These are phyloP conservation scores for Zygnema circumcarinatum DNA, from an alignment of 139 green algal genomes.

Conservation along the genomic window DNA sequence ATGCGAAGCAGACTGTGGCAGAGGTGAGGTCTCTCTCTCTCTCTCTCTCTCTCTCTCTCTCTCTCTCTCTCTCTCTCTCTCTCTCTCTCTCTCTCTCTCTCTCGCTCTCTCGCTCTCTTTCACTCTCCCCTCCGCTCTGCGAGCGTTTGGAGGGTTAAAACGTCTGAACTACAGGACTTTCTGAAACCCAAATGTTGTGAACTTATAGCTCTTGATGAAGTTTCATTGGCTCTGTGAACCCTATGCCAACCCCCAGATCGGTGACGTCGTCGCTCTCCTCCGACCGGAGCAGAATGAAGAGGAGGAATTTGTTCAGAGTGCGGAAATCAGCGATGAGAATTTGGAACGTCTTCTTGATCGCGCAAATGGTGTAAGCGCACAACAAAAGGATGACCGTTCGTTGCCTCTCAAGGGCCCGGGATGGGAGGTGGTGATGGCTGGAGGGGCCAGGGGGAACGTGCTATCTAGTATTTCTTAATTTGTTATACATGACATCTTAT, in stretches of 20 bases:
- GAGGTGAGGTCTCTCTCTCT: no score
- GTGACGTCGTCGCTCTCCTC: slow-evolving; percentile 8
- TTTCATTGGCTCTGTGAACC: no score
- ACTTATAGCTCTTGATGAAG: no score
- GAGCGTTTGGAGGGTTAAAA: no score
- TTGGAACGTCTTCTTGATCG: slow-evolving; percentile 16
- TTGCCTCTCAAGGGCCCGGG: slow-evolving; percentile 5
- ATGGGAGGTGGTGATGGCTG: neutral
- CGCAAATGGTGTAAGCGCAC: neutral
- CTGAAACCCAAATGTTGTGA: no score
- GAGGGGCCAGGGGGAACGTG: neutral
- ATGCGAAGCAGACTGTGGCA: neutral
- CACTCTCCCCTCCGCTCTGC: no score
- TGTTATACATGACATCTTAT: neutral
- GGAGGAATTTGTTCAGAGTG: slow-evolving; percentile 11
- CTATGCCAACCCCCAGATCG: no score
- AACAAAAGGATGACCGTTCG: neutral
- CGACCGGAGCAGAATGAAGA: slow-evolving; percentile 27
- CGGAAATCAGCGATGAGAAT: slow-evolving; percentile 26
- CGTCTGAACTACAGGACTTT: no score
- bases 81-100: no score
- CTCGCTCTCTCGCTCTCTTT: no score
- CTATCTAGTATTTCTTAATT: neutral
- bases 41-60: no score
- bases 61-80: no score